A percentile compares a stretch with the other conserved stretches of the same genome.
These are phyloP conservation scores for Nevesoporus exiguus DNA, from an alignment of 768 basidiomycete genomes.

Conservation along the genomic window DNA sequence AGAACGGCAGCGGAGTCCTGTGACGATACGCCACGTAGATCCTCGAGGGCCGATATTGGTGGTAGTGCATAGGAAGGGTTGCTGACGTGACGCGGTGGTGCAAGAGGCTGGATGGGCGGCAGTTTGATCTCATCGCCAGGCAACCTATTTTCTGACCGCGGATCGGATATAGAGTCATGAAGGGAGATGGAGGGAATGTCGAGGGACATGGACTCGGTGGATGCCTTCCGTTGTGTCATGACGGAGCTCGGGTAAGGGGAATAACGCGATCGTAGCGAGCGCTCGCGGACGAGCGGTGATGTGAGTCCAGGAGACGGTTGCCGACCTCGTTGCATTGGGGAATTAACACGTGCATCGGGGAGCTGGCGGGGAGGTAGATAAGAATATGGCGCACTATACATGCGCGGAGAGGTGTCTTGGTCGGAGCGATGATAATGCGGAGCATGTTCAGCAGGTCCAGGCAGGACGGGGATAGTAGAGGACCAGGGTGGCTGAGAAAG, in stretches of 20 bases:
- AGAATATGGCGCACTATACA: slow-evolving; percentile 27
- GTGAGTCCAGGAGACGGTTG: slow-evolving; percentile 24
- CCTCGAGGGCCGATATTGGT: slow-evolving; percentile 67
- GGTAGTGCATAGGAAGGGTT: slow-evolving; percentile 54
- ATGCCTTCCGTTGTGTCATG: slow-evolving; percentile 23
- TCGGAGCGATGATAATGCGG: slow-evolving; percentile 24
- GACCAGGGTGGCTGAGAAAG: slow-evolving; percentile 44
- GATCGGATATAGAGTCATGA: slow-evolving; percentile 29
- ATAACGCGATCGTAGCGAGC: slow-evolving; percentile 33
- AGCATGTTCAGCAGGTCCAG: slow-evolving; percentile 24
- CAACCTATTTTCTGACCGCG: slow-evolving; percentile 18
- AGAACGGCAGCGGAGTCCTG: slow-evolving; percentile 65
- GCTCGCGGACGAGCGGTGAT: slow-evolving; percentile 25
- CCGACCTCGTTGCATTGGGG: slow-evolving; percentile 32
- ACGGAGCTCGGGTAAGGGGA: slow-evolving; percentile 44
- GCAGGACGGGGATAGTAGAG: slow-evolving; percentile 39
- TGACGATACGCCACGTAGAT: slow-evolving; percentile 48
- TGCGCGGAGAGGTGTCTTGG: slow-evolving; percentile 24
- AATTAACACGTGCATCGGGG: slow-evolving; percentile 27
- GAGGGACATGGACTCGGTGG: slow-evolving; percentile 30
- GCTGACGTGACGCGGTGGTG: slow-evolving; percentile 24
- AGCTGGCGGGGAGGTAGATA: slow-evolving; percentile 30
- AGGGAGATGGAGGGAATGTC: slow-evolving; percentile 36
- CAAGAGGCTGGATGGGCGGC: slow-evolving; percentile 41
- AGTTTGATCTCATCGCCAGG: slow-evolving; percentile 38